Evolutionary conservation across 192 early-diverging fungal genomes (phyloP).

Genomic region (Backusella liffmaniae): DNA sequence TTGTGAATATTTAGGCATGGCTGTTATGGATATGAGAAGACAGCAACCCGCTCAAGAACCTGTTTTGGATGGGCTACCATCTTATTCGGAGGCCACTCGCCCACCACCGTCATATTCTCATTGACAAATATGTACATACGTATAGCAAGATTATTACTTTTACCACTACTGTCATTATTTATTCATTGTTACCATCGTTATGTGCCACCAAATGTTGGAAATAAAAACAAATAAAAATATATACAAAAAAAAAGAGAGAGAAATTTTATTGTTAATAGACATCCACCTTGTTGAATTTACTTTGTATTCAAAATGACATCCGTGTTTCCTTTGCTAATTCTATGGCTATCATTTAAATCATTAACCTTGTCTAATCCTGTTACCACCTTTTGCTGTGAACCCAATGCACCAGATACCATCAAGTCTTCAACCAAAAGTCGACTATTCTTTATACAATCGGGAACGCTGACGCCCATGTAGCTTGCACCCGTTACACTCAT

Average conservation of each 20-base stretch:
- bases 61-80: background rate
- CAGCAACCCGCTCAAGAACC: background rate
- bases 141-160: background rate
- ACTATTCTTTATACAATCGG: conserved; percentile 73
- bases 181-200: background rate
- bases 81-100: background rate
- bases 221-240: background rate
- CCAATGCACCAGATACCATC: conserved; percentile 45
- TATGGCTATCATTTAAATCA: conserved; percentile 13
- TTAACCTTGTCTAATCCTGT: conserved; percentile 28
- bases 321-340: conserved; percentile 12
- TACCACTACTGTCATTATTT: background rate
- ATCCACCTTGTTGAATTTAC: background rate
- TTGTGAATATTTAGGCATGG: background rate
- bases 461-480: conserved; percentile 86
- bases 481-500: conserved; percentile 78
- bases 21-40: background rate
- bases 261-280: background rate
- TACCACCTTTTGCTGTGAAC: conserved; percentile 16
- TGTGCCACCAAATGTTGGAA: background rate
- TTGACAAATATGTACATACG: background rate
- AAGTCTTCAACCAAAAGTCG: conserved; percentile 60
- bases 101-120: background rate
- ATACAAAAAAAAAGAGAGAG: background rate
- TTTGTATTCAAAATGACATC: conserved; percentile 14